Percentiles rank a stretch among this genome's conserved stretches.
These are phyloP conservation scores for Lathyrus sativus DNA, from an alignment of 306 rosid species.

Conservation along the genomic window DNA sequence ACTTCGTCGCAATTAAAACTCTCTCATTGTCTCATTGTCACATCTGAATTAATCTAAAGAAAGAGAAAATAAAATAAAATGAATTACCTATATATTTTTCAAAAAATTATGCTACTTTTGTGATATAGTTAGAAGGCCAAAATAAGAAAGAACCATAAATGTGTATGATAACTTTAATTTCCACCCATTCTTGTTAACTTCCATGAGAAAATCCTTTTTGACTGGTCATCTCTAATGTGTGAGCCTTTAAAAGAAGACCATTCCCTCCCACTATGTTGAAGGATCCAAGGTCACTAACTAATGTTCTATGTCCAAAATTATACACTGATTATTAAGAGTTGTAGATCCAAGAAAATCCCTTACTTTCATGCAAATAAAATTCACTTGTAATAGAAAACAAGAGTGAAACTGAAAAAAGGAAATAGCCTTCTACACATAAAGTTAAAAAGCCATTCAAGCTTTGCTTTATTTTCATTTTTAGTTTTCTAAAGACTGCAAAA, in stretches of 20 bases:
- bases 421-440: slow-evolving; percentile 43
- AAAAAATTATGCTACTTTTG: not conserved
- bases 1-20: too few relatives aligned
- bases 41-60: too few relatives aligned
- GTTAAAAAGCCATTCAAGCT: slow-evolving; percentile 41
- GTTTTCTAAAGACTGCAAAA: slow-evolving; percentile 78
- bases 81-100: not conserved
- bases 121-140: not conserved
- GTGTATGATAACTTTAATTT: slow-evolving; percentile 34
- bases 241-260: slow-evolving; percentile 8
- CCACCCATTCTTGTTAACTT: slow-evolving; percentile 52
- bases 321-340: slow-evolving; percentile 66
- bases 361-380: slow-evolving; percentile 76
- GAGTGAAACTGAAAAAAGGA: slow-evolving; percentile 47
- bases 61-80: too few relatives aligned
- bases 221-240: slow-evolving; percentile 58
- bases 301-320: slow-evolving; percentile 52
- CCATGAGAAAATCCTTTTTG: slow-evolving; percentile 62
- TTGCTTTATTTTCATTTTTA: slow-evolving; percentile 40
- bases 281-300: slow-evolving; percentile 53
- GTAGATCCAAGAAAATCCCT: slow-evolving; percentile 87
- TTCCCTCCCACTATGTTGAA: slow-evolving; percentile 39
- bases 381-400: slow-evolving; percentile 45
- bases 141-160: slow-evolving; percentile 40
- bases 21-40: too few relatives aligned